Base-by-base conservation (phyloP, 108 stramenopile genomes). In the Cyclostephanos invisitatus region DNA sequence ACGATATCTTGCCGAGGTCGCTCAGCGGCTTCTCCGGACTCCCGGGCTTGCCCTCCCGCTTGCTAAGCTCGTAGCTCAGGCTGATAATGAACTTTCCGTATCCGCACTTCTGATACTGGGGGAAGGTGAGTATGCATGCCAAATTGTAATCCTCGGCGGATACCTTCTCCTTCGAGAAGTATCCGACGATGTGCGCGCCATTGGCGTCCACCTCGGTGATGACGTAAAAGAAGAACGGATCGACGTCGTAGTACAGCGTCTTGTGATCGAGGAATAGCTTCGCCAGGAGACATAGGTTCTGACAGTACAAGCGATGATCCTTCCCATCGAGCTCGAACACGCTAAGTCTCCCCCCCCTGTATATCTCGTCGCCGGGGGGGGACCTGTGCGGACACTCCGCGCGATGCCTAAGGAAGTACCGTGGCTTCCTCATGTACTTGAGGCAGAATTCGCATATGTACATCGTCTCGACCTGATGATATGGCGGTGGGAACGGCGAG, bases 201-300 rank as follows among this genome's bases (percentile, higher is more conserved):
- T 86, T 73, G 27, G 89, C 90, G 70, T 98, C 96, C 8, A 94
- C 93, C 78, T 98, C 97, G 64, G 97, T 97, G 44, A 99, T 85
- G 37, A 98, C 93, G 85, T 98, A 99, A 77, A 99, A 99, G 35
- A 95, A 77, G 72, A 99, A 99, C 10, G 97, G 97, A 82, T 98
- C 97, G 17, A 98, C 99, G 70, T 98, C 97, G 78, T 97, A 99
- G 80, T 98, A 99, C 60, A 99, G 86, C 38, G 98, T 99, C 83
- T 99, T 99, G 89, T 99, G 99, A 87, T 99, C 99, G 70, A 99
- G 73, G 73, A 99, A 99, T n/a, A 98, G 86, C 81, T 99, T 99
- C 47, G 96, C 92, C 67, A 99, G 82, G 15, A 98, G 86, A 73
- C 98, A 98, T 6, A 99, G 81, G 75, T 98, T 98, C 70, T 98